Base-by-base conservation (phyloP, 1,284 basidiomycete species). In the Marasmius fiardii region DNA sequence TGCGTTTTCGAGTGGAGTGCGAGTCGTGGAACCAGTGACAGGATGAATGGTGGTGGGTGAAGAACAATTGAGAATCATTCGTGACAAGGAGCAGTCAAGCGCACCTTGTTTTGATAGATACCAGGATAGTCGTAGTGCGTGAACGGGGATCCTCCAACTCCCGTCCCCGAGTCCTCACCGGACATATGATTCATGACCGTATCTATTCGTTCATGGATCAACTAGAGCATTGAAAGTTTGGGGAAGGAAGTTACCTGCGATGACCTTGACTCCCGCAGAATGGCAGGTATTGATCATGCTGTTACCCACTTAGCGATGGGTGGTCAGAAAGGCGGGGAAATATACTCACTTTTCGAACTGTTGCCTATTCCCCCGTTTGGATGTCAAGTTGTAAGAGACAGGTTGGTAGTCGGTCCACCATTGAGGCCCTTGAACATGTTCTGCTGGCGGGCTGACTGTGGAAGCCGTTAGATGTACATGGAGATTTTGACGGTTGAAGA, bases 371-470 rank as follows among this genome's bases (percentile, higher is more conserved):
- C 83, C 85, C 1, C 81, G 80, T 64, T 86, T 86, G 2, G 80
- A 83, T 1, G 75, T 81, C 50, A 86, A 63, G 31, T 55, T 83
- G 63, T 85, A 86, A 0, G 83, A 85, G 1, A 86, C 83, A 3
- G 83, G 81, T 60, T 87, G 85, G 63, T 87, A 86, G 64, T 86
- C 83, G 0, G 84, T 86, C 84, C 83, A 86, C 84, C 85, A 86
- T 62, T 84, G 74, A 5, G 66, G 23, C 6, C 83, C 83, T 21
- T 66, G 64, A 45, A 81, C 67, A 59, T 79, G 76, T 58, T 82
- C 79, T 51, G 72, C 70, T 3, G 78, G 73, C 4, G 77, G 78
- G 65, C 75, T 79, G 54, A 79, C 80, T 81, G 65, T 54, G 37
- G 55, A 47, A 16, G 6, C 12, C 16, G 20, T 31, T 5, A 41